phyloP scores from a whole-genome alignment of 257 asterid genomes.

The Verbena officinalis region DNA sequence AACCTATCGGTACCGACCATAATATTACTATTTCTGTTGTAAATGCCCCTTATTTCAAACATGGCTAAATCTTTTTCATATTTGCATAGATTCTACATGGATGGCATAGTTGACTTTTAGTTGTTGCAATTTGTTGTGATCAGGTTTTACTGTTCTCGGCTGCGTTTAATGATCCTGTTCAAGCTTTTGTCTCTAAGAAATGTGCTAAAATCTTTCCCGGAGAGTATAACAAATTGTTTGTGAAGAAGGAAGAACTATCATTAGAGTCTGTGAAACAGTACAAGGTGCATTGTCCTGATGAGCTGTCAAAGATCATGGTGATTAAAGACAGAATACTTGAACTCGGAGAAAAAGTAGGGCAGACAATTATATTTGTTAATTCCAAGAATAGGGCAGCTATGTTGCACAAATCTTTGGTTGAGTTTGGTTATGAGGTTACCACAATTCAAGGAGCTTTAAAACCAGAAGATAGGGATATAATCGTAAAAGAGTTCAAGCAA shows the following conservation, averaged over 20 bases:
- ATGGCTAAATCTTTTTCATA: too few relatives aligned
- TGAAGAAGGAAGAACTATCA: constrained; percentile 51
- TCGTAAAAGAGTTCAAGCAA: constrained; percentile 80
- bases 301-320: constrained; percentile 72
- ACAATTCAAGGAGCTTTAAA: constrained; percentile 85
- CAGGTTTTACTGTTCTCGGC: constrained; percentile 45
- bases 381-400: constrained; percentile 51
- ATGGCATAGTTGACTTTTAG: constrained; percentile 9
- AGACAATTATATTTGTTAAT: constrained; percentile 77
- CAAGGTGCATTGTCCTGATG: constrained; percentile 90
- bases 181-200: constrained; percentile 54
- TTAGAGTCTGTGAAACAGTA: constrained; percentile 57
- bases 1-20: too few relatives aligned
- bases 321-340: constrained; percentile 87
- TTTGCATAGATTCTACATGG: too few relatives aligned
- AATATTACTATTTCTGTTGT: too few relatives aligned
- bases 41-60: too few relatives aligned
- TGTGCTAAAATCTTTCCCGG: constrained; percentile 46
- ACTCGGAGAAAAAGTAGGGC: constrained; percentile 85
- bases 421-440: constrained; percentile 82
- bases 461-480: constrained; percentile 70
- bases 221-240: constrained; percentile 80
- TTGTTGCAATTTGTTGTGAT: constrained; percentile 22
- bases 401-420: constrained; percentile 61
- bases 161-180: constrained; percentile 60